phyloP scores from a whole-genome alignment of 106 monocot genomes.

The Narthecium ossifragum region DNA sequence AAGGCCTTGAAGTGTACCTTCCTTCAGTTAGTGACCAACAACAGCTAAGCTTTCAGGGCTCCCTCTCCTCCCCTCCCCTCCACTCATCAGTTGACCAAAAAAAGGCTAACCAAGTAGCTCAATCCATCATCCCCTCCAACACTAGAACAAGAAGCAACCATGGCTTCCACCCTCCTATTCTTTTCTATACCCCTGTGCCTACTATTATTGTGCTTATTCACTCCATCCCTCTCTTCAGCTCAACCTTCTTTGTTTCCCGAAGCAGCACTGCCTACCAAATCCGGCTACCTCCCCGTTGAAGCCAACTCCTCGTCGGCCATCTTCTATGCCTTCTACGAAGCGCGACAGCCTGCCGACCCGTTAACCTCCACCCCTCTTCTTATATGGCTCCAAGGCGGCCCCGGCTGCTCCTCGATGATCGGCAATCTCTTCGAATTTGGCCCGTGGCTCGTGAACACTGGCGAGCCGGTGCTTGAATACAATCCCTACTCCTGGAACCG shows the following conservation, averaged over 20 bases:
- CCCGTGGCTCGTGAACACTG: conserved; percentile 49
- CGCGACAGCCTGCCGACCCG: conserved; percentile 30
- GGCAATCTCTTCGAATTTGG: conserved; percentile 92
- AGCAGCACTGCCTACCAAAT: conserved; percentile 46
- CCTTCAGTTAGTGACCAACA: no score
- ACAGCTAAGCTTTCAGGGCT: no score
- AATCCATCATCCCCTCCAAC: no score
- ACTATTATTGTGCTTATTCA: no score
- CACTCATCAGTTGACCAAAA: no score
- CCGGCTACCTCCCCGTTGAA: conserved; percentile 52
- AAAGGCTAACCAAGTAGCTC: no score
- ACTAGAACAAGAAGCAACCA: no score
- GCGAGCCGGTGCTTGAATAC: conserved; percentile 14
- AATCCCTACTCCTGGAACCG: conserved; percentile 90
- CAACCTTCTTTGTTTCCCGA: conserved; percentile 19
- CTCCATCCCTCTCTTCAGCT: not conserved
- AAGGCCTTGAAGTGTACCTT: no score
- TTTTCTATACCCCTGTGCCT: conserved; percentile 1
- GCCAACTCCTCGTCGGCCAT: conserved; percentile 22
- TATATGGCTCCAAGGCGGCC: conserved; percentile 96
- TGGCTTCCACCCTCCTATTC: not conserved
- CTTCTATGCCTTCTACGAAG: conserved; percentile 74
- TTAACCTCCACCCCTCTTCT: conserved; percentile 60
- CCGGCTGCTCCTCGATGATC: conserved; percentile 85
- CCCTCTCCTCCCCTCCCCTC: no score